Base-by-base conservation (phyloP, 2,329 filamentous ascomycete species). In the Trichoderma cornu-damae region DNA sequence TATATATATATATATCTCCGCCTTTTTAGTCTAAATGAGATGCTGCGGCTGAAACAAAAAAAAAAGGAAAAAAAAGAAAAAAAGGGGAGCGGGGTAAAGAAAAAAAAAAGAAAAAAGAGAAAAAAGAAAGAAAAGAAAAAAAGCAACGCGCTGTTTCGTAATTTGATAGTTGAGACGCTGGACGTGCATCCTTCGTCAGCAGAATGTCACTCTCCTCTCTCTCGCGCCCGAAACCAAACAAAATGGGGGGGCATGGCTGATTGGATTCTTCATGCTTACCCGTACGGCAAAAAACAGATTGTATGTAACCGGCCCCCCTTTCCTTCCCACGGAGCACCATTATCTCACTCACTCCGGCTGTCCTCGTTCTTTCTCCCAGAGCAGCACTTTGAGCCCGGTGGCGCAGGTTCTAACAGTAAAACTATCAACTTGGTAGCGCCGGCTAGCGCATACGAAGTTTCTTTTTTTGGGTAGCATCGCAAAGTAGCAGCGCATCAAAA, bases 401-500 rank as follows among this genome's bases (percentile, higher is more conserved):
- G 51, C 20, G 28, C 30, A 46, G 28, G 11, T 28, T 54, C 34
- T 28, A 18, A 34, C 40, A 20, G 40, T n/a, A n/a, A n/a, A n/a
- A n/a, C n/a, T n/a, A n/a, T n/a, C n/a, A n/a, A n/a, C n/a, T n/a
- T n/a, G n/a, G n/a, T 50, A 50, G 48, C 48, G 40, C 51, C 51
- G 30, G 28, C 51, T 37, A 46, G 42, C 6, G 42, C 42, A 28
- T 28, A 30, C 28, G 28, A 30, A 9, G 28, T 9, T 30, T 50
- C 47, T 16, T 50, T 18, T 18, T 7, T 50, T 26, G 51, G 51
- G 51, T 54, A 37, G 51, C 40, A 54, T 38, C 49, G 37, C 49
- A 28, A 12, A 43, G 49, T 54, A 12, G 51, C 32, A 54, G 51
- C 40, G 51, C 51, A 54, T 52, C n/a, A 34, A 48, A 18, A 16